Conservation (phyloP, 495 filamentous ascomycete species). For the Aspergillus baeticus region DNA sequence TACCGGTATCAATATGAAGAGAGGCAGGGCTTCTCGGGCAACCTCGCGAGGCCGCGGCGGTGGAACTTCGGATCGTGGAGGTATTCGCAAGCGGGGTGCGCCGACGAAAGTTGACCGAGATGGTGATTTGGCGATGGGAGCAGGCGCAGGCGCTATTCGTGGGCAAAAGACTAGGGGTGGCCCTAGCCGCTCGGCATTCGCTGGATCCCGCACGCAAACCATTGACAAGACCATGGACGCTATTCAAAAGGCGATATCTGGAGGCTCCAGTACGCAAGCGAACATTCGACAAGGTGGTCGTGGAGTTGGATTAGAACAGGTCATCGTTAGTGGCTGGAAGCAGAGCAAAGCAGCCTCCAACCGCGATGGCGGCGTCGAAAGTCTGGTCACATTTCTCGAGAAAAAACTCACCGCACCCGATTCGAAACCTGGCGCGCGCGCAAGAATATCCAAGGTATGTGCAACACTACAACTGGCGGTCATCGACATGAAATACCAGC, state of each 20-base stretch:
- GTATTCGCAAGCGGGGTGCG: constrained; percentile 67
- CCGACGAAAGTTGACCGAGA: constrained; percentile 64
- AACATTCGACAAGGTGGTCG: constrained; percentile 35
- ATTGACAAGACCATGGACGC: constrained; percentile 31
- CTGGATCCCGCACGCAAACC: constrained; percentile 23
- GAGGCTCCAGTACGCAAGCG: constrained; percentile 36
- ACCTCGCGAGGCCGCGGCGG: constrained; percentile 19
- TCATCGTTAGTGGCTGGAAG: constrained; percentile 69
- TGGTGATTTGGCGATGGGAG: constrained; percentile 81
- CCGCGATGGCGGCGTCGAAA: constrained; percentile 67
- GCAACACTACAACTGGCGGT: constrained; percentile 49
- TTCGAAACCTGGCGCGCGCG: constrained; percentile 49
- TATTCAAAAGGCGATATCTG: constrained; percentile 44
- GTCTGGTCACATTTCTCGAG: constrained; percentile 77
- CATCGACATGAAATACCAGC: constrained; percentile 51
- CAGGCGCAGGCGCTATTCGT: constrained; percentile 32
- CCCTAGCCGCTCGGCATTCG: constrained; percentile 26
- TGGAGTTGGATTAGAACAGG: constrained; percentile 26
- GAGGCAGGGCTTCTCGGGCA: constrained; percentile 29
- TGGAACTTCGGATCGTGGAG: constrained; percentile 49
- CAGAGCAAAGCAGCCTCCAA: constrained; percentile 72
- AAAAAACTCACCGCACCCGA: constrained; percentile 60
- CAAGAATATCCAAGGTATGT: constrained; percentile 86
- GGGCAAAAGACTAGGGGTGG: constrained; percentile 39
- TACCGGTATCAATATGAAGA: constrained; percentile 31